Evolutionary conservation across 2,329 filamentous ascomycete species (phyloP).

Genomic region (Trichoderma cornu-damae): DNA sequence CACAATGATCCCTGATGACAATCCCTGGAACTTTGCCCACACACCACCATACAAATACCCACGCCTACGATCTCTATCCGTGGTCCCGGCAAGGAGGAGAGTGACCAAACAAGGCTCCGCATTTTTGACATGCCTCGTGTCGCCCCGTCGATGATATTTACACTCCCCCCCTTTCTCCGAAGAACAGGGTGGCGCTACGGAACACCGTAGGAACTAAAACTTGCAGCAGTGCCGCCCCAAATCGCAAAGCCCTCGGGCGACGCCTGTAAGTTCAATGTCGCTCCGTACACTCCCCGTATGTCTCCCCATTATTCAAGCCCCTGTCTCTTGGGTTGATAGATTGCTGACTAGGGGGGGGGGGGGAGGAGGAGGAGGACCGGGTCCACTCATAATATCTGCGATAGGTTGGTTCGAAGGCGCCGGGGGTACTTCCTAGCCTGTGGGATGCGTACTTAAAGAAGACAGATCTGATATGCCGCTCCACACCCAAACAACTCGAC

Average conservation of each 20-base stretch:
- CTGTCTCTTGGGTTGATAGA: constrained; percentile 13
- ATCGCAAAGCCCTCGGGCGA: neutral
- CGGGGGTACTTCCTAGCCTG: constrained; percentile 13
- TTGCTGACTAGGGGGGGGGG: constrained; percentile 8
- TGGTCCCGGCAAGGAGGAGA: constrained; percentile 20
- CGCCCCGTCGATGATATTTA: neutral
- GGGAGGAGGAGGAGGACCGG: too few species aligned
- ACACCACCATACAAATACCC: constrained; percentile 19
- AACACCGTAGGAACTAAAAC: too few species aligned
- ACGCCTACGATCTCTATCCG: constrained; percentile 23
- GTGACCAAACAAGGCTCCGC: constrained; percentile 13
- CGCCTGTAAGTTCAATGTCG: neutral
- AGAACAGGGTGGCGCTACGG: too few species aligned
- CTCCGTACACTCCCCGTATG: constrained; percentile 4
- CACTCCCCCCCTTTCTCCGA: constrained; percentile 4
- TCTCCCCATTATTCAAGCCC: constrained; percentile 1
- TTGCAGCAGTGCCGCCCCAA: neutral
- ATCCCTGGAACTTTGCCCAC: constrained; percentile 27
- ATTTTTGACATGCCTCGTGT: constrained; percentile 10
- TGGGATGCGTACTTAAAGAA: constrained; percentile 17
- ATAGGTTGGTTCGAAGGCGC: constrained; percentile 17
- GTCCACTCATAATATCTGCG: constrained; percentile 24
- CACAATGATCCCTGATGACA: constrained; percentile 24
- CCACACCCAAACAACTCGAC: constrained; percentile 17
- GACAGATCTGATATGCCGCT: constrained; percentile 24